Evolutionary conservation across 2,329 filamentous ascomycete species (phyloP), one percentile per base, ranked within the genome.

Genomic region (Neodidymelliopsis sp.): DNA sequence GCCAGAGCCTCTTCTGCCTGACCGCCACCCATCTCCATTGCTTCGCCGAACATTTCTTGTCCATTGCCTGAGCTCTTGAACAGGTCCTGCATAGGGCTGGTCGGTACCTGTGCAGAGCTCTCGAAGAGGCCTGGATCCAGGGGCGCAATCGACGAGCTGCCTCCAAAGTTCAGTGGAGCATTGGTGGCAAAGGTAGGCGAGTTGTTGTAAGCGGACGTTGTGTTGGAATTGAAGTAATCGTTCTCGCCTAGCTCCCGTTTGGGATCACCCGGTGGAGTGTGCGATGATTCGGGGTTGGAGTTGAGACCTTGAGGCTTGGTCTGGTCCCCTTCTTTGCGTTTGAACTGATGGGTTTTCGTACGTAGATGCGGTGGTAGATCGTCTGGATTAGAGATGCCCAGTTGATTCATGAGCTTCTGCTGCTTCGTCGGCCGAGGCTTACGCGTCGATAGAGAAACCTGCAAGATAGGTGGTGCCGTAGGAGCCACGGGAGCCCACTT

Each of bases 371-470:
- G 86, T 0, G 94, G 94, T 4, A 99, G 80, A 59, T 97, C 90
- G 43, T 97, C 93, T 0, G 91, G 90, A 59, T 95, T 91, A 3
- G 92, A 87, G 10, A 97, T 90, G 2, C 91, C 92, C 53, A 94
- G 85, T 63, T 94, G 88, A 2, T 86, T 86, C 79, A 99, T 88
- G 65, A 97, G 84, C 77, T 97, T 97, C 72, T 97, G 93, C 58
- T 97, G 84, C 75, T 99, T 99, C 0, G 94, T 99, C 7, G 94
- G 94, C 7, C 94, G 86, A 29, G 94, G 94, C 74, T 99, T 99
- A 49, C 94, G 84, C 4, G 94, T 99, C 38, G 92, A 97, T 55
- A 92, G 83, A 0, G 93, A 97, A 12, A 88, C 84, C 53, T 96
- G 89, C 8, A 96, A 81, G 27, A 95, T 86, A 16, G 92, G 92